These are phyloP conservation scores for Pythium volutum DNA, from an alignment of 352 stramenopile genomes.

Conservation along the genomic window DNA sequence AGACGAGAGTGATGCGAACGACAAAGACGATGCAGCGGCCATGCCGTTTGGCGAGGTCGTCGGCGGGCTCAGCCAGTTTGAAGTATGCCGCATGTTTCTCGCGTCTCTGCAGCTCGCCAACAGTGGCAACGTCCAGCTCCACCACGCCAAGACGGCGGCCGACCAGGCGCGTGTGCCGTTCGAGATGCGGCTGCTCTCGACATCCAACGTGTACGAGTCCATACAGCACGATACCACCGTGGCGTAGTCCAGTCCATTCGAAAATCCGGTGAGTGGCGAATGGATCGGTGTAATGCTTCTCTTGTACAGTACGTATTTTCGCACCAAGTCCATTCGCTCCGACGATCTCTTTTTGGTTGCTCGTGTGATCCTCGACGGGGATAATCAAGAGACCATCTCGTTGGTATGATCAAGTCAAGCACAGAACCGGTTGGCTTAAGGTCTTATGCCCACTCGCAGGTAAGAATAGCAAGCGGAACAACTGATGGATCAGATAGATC, in stretches of 20 bases:
- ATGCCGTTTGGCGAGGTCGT: slow-evolving; percentile 64
- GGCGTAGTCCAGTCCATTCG: neutral
- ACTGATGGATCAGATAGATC: slow-evolving; percentile 5
- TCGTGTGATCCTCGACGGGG: neutral
- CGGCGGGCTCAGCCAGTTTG: slow-evolving; percentile 48
- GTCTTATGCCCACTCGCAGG: neutral
- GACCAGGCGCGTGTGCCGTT: slow-evolving; percentile 62
- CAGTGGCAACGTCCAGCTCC: slow-evolving; percentile 82
- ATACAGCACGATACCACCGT: slow-evolving; percentile 28
- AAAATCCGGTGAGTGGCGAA: neutral
- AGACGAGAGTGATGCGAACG: neutral
- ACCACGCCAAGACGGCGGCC: slow-evolving; percentile 60
- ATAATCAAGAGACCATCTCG: neutral
- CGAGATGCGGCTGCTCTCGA: slow-evolving; percentile 65
- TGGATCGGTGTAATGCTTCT: slow-evolving; percentile 15
- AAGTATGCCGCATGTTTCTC: slow-evolving; percentile 90
- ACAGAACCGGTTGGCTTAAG: neutral
- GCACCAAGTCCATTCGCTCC: neutral
- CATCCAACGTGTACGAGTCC: slow-evolving; percentile 55
- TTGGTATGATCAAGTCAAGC: neutral
- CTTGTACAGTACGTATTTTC: neutral
- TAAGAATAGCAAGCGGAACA: slow-evolving; percentile 5
- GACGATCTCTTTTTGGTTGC: neutral
- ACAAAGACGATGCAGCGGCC: slow-evolving; percentile 3
- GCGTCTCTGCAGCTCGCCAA: slow-evolving; percentile 91